Conservation (phyloP, 2,329 filamentous ascomycete species). For the Karstenula rhodostoma region DNA sequence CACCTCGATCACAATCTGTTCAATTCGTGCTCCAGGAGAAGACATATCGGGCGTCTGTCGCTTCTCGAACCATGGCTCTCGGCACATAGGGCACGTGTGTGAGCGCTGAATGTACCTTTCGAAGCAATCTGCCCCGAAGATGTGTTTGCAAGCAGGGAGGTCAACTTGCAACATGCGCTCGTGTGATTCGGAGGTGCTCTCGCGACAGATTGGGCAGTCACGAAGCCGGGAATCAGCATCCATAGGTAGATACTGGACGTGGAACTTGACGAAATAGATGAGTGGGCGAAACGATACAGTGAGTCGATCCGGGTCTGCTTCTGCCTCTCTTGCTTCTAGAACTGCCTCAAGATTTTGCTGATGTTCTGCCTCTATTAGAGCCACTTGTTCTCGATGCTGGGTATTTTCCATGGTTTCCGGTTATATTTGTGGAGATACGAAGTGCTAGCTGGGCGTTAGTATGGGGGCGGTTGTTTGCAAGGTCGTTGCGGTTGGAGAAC, state of each 20-base stretch:
- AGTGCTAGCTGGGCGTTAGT: background rate
- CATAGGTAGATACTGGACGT: conserved; percentile 1
- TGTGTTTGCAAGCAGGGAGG: conserved; percentile 2
- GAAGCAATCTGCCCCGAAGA: conserved; percentile 8
- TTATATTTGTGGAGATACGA: background rate
- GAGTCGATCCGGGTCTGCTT: background rate
- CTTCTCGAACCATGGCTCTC: conserved; percentile 5
- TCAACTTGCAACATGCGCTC: conserved; percentile 7
- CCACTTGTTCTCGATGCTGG: background rate
- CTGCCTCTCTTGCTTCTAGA: background rate
- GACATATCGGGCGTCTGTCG: background rate
- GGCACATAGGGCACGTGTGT: conserved; percentile 6
- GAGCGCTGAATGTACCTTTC: conserved; percentile 12
- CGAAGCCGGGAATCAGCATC: background rate
- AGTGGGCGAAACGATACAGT: conserved; percentile 10
- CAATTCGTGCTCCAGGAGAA: no score
- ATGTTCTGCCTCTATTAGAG: background rate
- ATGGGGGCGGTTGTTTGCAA: background rate
- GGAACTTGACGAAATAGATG: conserved; percentile 9
- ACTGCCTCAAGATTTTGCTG: background rate
- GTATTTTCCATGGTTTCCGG: background rate
- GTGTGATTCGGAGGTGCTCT: background rate
- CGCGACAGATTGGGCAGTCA: conserved; percentile 12
- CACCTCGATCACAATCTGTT: background rate
- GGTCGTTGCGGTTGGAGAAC: background rate